Evolutionary conservation across 441 rosid species (phyloP), one percentile per base, ranked within the genome.

Genomic region (Croton setiger): DNA sequence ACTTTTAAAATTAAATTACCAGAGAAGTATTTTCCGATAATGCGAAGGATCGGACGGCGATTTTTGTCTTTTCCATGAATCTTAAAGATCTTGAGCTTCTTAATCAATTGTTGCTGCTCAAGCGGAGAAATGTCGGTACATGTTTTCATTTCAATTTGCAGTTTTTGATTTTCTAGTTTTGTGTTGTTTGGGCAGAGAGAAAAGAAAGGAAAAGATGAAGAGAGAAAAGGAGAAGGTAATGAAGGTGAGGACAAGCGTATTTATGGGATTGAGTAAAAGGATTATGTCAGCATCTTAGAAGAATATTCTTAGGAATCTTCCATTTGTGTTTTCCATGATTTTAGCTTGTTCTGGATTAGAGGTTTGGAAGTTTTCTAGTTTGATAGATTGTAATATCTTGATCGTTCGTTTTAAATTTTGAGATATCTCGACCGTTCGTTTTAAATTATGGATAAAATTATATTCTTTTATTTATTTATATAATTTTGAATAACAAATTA

Each of bases 51-150:
- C 75, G 80, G 87, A 73, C 75, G 83, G 75, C 94, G 92, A 8
- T 75, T 85, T 75, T 81, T 88, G 67, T 90, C 94, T 72, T 78
- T 76, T 45, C 96, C 96, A 31, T 80, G 80, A 80, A 85, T 82
- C 82, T 83, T 87, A 77, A 90, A 88, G 75, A 82, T 76, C 41
- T 80, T 77, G 56, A 86, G 84, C 75, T 82, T 88, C 43, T 86
- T 88, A 39, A 90, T 72, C 27, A 86, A 83, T 2, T 72, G 80
- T 7, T 76, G 69, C 57, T 81, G 91, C 49, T 90, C 80, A 11
- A 73, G 36, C 65, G 72, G 72, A 0, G 86, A 76, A 23, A 82
- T 74, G 67, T 72, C 81, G 35, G 71, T 13, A 41, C 53, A 56
- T 83, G 75, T 81, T 13, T 21, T 44, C 33, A 39, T 27, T 49